These are phyloP conservation scores for Filobasidium uniguttulatum DNA, from an alignment of 1,284 basidiomycete species.

Conservation along the genomic window DNA sequence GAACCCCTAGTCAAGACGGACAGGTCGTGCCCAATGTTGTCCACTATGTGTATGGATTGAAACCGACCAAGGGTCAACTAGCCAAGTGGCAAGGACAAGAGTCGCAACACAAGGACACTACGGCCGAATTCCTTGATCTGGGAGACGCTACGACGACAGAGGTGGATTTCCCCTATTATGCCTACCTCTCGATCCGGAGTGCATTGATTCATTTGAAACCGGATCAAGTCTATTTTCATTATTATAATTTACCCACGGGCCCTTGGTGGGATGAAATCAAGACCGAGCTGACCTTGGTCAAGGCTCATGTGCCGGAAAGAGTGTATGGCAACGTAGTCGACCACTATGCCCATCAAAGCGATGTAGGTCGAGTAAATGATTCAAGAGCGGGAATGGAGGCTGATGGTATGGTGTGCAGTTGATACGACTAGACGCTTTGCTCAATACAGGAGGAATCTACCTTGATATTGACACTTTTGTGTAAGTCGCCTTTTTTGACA, in stretches of 20 bases:
- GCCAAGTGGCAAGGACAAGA: slow-evolving; percentile 4
- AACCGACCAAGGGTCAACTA: slow-evolving; percentile 7
- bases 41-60: slow-evolving; percentile 30
- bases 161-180: slow-evolving; percentile 29
- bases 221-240: slow-evolving; percentile 30
- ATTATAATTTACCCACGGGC: slow-evolving; percentile 21
- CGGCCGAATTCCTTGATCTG: no score
- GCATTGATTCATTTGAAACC: slow-evolving; percentile 28
- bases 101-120: no score
- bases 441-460: slow-evolving; percentile 40
- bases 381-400: no score
- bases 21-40: slow-evolving; percentile 31
- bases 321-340: no score
- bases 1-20: no score
- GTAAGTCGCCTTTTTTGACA: slow-evolving; percentile 20
- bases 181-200: slow-evolving; percentile 33
- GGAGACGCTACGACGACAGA: slow-evolving; percentile 8
- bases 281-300: slow-evolving; percentile 22
- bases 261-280: slow-evolving; percentile 30
- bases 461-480: slow-evolving; percentile 35
- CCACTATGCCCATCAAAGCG: no score
- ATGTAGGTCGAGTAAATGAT: no score
- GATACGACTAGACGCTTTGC: no score
- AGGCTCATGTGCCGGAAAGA: no score
- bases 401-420: no score